These are phyloP conservation scores for Paxillus involutus DNA, from an alignment of 768 basidiomycete species.

Conservation along the genomic window DNA sequence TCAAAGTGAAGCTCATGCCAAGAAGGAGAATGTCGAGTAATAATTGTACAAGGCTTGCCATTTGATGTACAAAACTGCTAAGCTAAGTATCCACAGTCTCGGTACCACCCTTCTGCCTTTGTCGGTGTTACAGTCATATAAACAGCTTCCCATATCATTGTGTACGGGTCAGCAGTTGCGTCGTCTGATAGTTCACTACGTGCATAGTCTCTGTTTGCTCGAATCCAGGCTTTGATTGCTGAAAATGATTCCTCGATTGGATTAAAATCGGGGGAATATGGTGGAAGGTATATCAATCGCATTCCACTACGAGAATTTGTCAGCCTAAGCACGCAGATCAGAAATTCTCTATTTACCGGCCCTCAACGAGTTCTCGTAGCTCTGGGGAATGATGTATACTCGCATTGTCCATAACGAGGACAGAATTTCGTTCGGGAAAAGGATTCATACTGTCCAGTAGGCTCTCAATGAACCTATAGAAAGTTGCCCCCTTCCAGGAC, in stretches of 20 bases:
- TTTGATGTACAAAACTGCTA: not conserved
- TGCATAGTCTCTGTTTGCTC: not conserved
- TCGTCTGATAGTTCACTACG: not conserved
- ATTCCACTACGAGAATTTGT: not conserved
- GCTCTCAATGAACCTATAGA: too few species aligned
- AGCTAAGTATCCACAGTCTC: not conserved
- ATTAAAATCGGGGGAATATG: conserved; percentile 41
- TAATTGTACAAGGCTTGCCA: not conserved
- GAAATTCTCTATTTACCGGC: not conserved
- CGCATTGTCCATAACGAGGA: conserved; percentile 25
- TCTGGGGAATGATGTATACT: conserved; percentile 14
- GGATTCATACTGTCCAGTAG: conserved; percentile 1
- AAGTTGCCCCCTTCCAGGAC: too few species aligned
- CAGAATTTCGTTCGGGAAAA: conserved; percentile 15
- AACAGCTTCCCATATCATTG: not conserved
- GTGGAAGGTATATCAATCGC: conserved; percentile 31
- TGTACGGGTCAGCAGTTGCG: not conserved
- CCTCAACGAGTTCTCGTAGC: not conserved
- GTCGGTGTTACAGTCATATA: not conserved
- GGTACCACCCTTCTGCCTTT: not conserved
- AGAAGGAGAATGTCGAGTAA: not conserved
- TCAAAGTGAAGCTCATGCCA: not conserved
- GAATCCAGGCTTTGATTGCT: conserved; percentile 28
- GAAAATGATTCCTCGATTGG: conserved; percentile 42
- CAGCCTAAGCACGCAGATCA: too few species aligned